Evolutionary conservation across 1,139 yeast species (phyloP).

Genomic region (Saccharomyces hybrid): DNA sequence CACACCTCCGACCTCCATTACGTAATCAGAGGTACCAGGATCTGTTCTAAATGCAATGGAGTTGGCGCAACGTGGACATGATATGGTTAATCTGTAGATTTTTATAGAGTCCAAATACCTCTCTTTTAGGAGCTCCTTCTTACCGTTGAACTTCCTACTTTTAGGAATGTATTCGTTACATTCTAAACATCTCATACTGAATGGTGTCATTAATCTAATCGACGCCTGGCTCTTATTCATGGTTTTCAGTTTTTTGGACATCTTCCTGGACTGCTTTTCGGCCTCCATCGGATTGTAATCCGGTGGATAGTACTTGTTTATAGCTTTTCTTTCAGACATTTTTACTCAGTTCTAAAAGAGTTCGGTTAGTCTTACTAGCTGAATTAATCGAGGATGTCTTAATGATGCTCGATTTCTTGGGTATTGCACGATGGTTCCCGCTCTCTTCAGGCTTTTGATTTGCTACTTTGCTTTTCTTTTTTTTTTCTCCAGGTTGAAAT

Average conservation of each 20-base stretch:
- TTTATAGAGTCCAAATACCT: conserved; percentile 61
- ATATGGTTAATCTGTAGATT: conserved; percentile 62
- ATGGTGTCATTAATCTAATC: conserved; percentile 88
- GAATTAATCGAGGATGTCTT: neutral
- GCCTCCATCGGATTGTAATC: conserved; percentile 77
- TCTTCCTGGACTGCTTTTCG: conserved; percentile 35
- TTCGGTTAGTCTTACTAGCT: neutral
- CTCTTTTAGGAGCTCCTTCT: conserved; percentile 66
- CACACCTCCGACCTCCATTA: conserved; percentile 71
- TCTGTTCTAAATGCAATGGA: conserved; percentile 77
- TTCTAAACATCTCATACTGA: conserved; percentile 73
- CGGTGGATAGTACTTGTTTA: conserved; percentile 86
- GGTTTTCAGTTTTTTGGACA: conserved; percentile 40
- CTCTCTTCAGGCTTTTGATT: neutral
- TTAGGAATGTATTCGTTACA: conserved; percentile 84
- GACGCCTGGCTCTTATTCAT: conserved; percentile 40
- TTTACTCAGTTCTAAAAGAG: neutral
- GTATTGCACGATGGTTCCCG: neutral
- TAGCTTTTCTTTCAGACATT: conserved; percentile 84
- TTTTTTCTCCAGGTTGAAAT: neutral
- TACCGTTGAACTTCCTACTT: conserved; percentile 85
- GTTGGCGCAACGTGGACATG: conserved; percentile 78
- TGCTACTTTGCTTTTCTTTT: neutral
- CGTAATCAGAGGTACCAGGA: conserved; percentile 77
- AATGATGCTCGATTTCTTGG: neutral